Percentiles rank a stretch among this genome's conserved stretches.
These are phyloP conservation scores for Aspergillus hancockii DNA, from an alignment of 495 filamentous ascomycete genomes.

Conservation along the genomic window DNA sequence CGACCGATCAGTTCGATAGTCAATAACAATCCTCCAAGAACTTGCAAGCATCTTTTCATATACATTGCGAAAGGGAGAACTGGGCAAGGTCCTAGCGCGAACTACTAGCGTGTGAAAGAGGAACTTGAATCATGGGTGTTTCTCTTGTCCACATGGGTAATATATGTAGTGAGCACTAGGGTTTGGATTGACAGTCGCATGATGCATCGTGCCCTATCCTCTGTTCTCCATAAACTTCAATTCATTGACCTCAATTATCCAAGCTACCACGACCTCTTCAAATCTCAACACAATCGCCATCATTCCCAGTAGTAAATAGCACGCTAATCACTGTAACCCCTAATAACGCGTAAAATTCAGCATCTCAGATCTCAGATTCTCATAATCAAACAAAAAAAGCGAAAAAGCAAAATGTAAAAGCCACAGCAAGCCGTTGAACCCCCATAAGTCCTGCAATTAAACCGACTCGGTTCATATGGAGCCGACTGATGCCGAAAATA, in stretches of 20 bases:
- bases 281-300: too few relatives aligned
- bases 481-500: neutral
- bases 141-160: constrained; percentile 3
- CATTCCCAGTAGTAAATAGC: neutral
- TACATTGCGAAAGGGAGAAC: neutral
- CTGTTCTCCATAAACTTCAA: neutral
- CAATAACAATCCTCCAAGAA: neutral
- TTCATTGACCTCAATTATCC: neutral
- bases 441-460: neutral
- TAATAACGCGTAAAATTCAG: neutral
- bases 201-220: neutral
- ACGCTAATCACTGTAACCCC: neutral
- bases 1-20: too few relatives aligned
- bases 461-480: neutral
- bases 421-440: neutral
- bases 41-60: neutral
- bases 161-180: neutral
- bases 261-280: neutral
- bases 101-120: neutral
- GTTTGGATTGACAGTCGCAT: neutral
- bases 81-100: neutral
- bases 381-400: neutral
- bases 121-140: neutral
- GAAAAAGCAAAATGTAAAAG: neutral
- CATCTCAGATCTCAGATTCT: neutral